phyloP scores from a whole-genome alignment of 345 rosid species.

The Camelina sativa region DNA sequence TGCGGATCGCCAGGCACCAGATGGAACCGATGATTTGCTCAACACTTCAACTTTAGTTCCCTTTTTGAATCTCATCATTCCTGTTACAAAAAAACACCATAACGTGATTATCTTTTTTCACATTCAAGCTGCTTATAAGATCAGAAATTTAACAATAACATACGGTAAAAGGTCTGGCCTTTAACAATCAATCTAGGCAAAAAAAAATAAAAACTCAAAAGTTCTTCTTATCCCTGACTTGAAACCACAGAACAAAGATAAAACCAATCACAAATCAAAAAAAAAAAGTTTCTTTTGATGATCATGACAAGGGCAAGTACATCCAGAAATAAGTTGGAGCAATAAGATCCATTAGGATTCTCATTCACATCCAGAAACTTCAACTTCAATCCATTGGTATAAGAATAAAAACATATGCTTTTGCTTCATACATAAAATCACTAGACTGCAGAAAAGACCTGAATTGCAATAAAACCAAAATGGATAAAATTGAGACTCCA shows the following conservation, averaged over 20 bases:
- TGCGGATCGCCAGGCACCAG: conserved; percentile 75
- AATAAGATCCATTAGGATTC: conserved; percentile 21
- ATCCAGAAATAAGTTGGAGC: background rate
- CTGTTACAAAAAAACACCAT: conserved; percentile 31
- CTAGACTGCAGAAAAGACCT: conserved; percentile 13
- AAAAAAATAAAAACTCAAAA: conserved; percentile 7
- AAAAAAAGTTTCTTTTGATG: background rate
- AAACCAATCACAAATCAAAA: background rate
- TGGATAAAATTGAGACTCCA: background rate
- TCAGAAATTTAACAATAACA: conserved; percentile 1
- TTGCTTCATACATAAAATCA: conserved; percentile 33
- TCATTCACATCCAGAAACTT: conserved; percentile 22
- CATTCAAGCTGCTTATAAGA: background rate
- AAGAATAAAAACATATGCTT: background rate
- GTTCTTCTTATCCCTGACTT: conserved; percentile 15
- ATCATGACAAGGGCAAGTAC: background rate
- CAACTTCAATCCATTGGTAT: conserved; percentile 25
- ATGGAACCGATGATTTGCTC: conserved; percentile 60
- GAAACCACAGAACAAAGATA: conserved; percentile 26
- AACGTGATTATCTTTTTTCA: conserved; percentile 18
- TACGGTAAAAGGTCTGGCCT: background rate
- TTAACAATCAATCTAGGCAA: conserved; percentile 1
- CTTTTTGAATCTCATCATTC: conserved; percentile 61
- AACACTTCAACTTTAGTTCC: conserved; percentile 76
- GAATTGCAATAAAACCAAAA: too few relatives aligned